These are phyloP conservation scores for Exophiala alcalophila DNA, from an alignment of 2,329 filamentous ascomycete genomes.

Conservation along the genomic window DNA sequence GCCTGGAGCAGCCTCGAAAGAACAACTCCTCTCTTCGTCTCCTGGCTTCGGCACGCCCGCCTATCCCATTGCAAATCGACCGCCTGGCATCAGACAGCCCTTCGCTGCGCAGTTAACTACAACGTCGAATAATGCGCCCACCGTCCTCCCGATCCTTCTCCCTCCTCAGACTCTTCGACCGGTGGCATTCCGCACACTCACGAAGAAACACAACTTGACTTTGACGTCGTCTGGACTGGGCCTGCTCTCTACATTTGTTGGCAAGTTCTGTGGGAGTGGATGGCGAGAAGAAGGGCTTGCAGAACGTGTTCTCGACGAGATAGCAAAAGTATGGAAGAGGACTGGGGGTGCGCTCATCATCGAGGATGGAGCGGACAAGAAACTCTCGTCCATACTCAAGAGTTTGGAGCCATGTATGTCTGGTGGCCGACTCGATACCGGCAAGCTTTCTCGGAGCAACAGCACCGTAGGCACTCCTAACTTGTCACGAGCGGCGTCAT, in stretches of 20 bases:
- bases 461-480: constrained; percentile 40
- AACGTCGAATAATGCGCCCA: constrained; percentile 53
- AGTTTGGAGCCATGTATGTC: constrained; percentile 83
- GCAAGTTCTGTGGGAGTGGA: constrained; percentile 88
- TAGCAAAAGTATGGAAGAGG: constrained; percentile 88
- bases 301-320: constrained; percentile 87
- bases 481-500: constrained; percentile 60
- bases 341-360: constrained; percentile 86
- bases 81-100: constrained; percentile 37
- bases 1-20: constrained; percentile 36
- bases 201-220: constrained; percentile 94
- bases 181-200: constrained; percentile 90
- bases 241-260: constrained; percentile 82
- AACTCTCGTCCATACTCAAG: constrained; percentile 76
- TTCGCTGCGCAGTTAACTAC: constrained; percentile 35
- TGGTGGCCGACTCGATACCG: constrained; percentile 59
- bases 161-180: constrained; percentile 83
- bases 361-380: constrained; percentile 69
- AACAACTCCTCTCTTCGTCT: constrained; percentile 79
- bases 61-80: constrained; percentile 60
- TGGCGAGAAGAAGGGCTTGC: constrained; percentile 95
- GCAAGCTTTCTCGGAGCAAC: constrained; percentile 50
- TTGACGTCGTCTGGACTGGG: constrained; percentile 83
- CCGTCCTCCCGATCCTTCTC: constrained; percentile 82
- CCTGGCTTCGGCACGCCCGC: constrained; percentile 85